Percentiles rank a stretch among this genome's conserved stretches.
Evolutionary conservation across 176 grass and related monocot species (phyloP).

Genomic region (Urochloa ruziziensis): DNA sequence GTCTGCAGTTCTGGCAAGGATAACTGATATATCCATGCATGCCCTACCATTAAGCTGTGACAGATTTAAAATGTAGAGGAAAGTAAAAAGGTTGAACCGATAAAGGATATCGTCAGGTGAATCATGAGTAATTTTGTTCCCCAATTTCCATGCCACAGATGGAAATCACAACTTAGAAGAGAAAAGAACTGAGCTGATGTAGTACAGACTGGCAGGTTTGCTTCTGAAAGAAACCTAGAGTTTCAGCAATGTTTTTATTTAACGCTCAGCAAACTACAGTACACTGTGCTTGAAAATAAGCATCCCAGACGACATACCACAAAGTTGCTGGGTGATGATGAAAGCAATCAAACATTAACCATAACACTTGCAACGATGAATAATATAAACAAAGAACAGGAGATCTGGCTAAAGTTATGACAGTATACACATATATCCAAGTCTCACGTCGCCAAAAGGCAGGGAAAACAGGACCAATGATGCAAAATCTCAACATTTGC

Average conservation of each 20-base stretch:
- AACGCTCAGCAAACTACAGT: not conserved
- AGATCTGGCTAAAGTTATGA: not conserved
- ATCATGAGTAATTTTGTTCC: not conserved
- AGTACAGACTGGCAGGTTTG: no score
- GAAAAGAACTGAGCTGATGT: not conserved
- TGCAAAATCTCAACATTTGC: constrained; percentile 26
- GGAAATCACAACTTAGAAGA: not conserved
- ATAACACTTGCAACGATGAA: not conserved
- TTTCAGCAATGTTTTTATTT: not conserved
- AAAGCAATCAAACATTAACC: not conserved
- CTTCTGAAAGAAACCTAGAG: not conserved
- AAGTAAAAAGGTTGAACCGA: not conserved
- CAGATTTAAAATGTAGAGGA: not conserved
- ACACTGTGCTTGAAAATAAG: not conserved
- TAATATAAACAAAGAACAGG: not conserved
- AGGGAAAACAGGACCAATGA: not conserved
- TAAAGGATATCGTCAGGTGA: not conserved
- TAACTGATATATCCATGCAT: not conserved
- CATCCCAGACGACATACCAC: not conserved
- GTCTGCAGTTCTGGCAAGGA: not conserved
- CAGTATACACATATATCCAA: constrained; percentile 13
- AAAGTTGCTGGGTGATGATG: not conserved
- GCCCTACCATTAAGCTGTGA: not conserved
- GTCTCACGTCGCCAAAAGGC: not conserved
- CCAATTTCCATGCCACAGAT: not conserved